phyloP scores from a whole-genome alignment of 495 filamentous ascomycete genomes.

The Tirmania nivea region DNA sequence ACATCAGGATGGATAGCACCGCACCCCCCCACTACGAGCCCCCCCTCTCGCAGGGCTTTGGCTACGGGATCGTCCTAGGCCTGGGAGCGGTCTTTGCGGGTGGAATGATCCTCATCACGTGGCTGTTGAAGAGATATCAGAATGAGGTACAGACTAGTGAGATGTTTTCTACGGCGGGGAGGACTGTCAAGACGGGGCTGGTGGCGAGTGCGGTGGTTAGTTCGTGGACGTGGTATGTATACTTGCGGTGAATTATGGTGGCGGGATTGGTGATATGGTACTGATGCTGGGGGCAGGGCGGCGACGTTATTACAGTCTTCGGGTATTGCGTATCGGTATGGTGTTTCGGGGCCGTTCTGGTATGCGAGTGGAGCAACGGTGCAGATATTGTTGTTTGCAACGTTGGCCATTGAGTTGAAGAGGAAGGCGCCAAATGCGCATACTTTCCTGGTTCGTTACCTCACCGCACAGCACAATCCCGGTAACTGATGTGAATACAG shows the following conservation, averaged over 20 bases:
- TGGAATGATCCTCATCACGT: slow-evolving; percentile 61
- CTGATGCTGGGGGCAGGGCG: slow-evolving; percentile 22
- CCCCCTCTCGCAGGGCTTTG: slow-evolving; percentile 46
- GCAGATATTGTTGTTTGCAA: slow-evolving; percentile 76
- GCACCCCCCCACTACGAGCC: slow-evolving; percentile 8
- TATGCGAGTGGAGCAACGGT: slow-evolving; percentile 37
- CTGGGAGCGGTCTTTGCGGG: slow-evolving; percentile 56
- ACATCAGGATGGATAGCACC: slow-evolving; percentile 7
- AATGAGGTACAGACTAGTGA: slow-evolving; percentile 89
- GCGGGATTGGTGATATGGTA: not conserved
- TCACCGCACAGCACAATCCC: no score
- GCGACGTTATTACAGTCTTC: slow-evolving; percentile 67
- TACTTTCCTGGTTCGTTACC: slow-evolving; percentile 48
- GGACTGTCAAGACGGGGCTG: slow-evolving; percentile 83
- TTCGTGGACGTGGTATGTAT: slow-evolving; percentile 70
- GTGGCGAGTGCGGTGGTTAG: slow-evolving; percentile 92
- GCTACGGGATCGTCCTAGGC: slow-evolving; percentile 68
- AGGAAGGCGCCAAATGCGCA: slow-evolving; percentile 68
- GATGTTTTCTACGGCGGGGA: slow-evolving; percentile 88
- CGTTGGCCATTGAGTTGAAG: slow-evolving; percentile 83
- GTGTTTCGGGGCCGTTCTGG: slow-evolving; percentile 85
- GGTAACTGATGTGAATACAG: not conserved
- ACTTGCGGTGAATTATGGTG: slow-evolving; percentile 15
- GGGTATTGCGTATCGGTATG: slow-evolving; percentile 76
- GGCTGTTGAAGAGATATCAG: slow-evolving; percentile 66